Evolutionary conservation across 2,329 filamentous ascomycete genomes (phyloP).

Genomic region (Diatrype stigma): DNA sequence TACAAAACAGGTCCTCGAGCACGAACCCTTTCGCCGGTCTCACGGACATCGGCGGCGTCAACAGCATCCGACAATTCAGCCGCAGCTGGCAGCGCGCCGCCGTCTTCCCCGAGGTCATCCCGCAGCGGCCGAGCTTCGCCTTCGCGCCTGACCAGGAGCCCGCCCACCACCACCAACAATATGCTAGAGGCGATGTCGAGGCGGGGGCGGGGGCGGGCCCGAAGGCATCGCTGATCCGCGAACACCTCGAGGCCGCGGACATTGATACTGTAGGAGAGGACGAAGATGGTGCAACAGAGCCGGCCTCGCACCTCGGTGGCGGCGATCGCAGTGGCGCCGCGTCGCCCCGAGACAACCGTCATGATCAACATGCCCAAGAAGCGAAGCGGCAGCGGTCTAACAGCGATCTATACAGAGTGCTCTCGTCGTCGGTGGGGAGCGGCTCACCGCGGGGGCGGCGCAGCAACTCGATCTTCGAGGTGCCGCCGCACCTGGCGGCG

Average conservation of each 20-base stretch:
- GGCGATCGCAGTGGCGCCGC: no score
- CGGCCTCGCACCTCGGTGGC: constrained; percentile 4
- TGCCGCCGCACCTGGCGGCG: constrained; percentile 59
- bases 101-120: constrained; percentile 81
- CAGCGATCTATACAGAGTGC: constrained; percentile 33
- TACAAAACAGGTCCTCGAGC: constrained; percentile 50
- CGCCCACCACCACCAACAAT: constrained; percentile 34
- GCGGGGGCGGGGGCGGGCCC: constrained; percentile 30
- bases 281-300: constrained; percentile 23
- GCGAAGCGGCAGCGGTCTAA: constrained; percentile 45
- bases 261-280: constrained; percentile 23
- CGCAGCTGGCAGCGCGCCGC: constrained; percentile 89
- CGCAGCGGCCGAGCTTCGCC: constrained; percentile 71
- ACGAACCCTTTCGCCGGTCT: constrained; percentile 53
- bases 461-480: constrained; percentile 50
- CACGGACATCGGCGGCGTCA: constrained; percentile 78
- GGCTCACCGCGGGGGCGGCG: constrained; percentile 18
- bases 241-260: constrained; percentile 42
- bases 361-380: constrained; percentile 9
- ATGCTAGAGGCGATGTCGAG: constrained; percentile 38
- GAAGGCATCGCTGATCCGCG: constrained; percentile 44
- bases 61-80: constrained; percentile 91
- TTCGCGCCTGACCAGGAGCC: constrained; percentile 54
- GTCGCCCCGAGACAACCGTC: no score
- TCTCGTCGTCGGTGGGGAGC: constrained; percentile 17